Evolutionary conservation across 345 rosid species (phyloP).

Genomic region (Aegle marmelos): DNA sequence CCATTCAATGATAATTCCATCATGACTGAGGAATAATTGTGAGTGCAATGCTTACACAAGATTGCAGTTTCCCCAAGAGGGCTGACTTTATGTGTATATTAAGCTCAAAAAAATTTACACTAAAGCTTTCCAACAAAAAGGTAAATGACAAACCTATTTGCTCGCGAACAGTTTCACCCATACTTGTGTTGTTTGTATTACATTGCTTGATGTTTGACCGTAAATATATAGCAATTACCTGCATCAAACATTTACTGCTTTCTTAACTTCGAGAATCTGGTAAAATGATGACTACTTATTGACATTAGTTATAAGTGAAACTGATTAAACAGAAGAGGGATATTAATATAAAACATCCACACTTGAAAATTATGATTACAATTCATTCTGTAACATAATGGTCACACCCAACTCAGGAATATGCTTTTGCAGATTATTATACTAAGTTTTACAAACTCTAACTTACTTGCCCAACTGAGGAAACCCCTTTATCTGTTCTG

Average conservation of each 20-base stretch:
- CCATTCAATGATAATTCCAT: not conserved
- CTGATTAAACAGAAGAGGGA: not conserved
- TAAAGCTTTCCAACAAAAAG: slow-evolving; percentile 10
- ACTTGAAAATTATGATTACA: not conserved
- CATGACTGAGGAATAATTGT: not conserved
- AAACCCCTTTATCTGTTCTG: slow-evolving; percentile 94
- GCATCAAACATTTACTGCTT: slow-evolving; percentile 29
- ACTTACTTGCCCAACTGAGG: slow-evolving; percentile 90
- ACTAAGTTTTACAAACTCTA: slow-evolving; percentile 7
- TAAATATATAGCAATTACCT: slow-evolving; percentile 81
- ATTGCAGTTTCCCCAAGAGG: not conserved
- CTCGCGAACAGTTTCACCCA: slow-evolving; percentile 19
- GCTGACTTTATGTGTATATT: not conserved
- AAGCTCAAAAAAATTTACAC: not conserved
- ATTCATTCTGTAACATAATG: not conserved
- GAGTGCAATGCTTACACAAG: not conserved
- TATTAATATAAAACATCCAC: not conserved
- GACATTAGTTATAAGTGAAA: not conserved
- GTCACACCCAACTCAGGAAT: not conserved
- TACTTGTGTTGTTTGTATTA: slow-evolving; percentile 20
- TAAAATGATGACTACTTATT: slow-evolving; percentile 3
- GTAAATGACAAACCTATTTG: slow-evolving; percentile 35
- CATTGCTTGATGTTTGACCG: slow-evolving; percentile 61
- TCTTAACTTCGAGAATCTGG: slow-evolving; percentile 9
- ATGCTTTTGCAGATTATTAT: not conserved